A percentile compares a stretch with the other conserved stretches of the same genome.
Conservation (phyloP, 2,329 filamentous ascomycete genomes). For the Penicillium sp. region DNA sequence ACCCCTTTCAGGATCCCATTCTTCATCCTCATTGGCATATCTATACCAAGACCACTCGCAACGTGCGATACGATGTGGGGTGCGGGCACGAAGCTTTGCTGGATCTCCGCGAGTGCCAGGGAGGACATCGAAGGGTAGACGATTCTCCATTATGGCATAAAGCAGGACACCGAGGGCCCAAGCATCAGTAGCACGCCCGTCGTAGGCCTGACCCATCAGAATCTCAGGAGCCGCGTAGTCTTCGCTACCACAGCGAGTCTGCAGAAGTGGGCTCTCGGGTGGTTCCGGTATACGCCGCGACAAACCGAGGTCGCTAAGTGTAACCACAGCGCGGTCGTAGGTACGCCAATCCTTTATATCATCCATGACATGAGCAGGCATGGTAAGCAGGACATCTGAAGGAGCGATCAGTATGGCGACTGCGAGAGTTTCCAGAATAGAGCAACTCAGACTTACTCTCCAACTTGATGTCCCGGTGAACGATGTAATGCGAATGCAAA, state of each 20-base stretch:
- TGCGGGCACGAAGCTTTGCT: conserved; percentile 71
- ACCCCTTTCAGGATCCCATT: conserved; percentile 70
- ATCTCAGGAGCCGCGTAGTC: conserved; percentile 97
- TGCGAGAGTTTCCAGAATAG: conserved; percentile 2
- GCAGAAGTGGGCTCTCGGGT: conserved; percentile 78
- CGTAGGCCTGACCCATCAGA: conserved; percentile 90
- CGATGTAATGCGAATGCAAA: conserved; percentile 78
- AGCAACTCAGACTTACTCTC: conserved; percentile 66
- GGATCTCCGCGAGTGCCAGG: conserved; percentile 71
- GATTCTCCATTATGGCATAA: conserved; percentile 89
- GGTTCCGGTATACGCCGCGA: conserved; percentile 72
- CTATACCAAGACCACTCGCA: conserved; percentile 95
- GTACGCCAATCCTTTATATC: conserved; percentile 65
- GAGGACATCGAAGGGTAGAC: conserved; percentile 85
- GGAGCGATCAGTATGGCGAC: conserved; percentile 17
- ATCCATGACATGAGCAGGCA: conserved; percentile 65
- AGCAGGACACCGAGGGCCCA: conserved; percentile 93
- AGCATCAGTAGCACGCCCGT: conserved; percentile 84
- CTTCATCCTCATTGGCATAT: conserved; percentile 77
- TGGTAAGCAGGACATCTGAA: conserved; percentile 83
- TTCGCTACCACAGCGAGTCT: conserved; percentile 89
- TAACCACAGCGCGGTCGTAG: conserved; percentile 79
- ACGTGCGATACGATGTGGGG: conserved; percentile 89
- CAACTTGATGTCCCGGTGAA: conserved; percentile 95
- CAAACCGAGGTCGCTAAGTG: conserved; percentile 85